Evolutionary conservation across 2,329 filamentous ascomycete species (phyloP).

Genomic region (Aspergillus fijiensis): DNA sequence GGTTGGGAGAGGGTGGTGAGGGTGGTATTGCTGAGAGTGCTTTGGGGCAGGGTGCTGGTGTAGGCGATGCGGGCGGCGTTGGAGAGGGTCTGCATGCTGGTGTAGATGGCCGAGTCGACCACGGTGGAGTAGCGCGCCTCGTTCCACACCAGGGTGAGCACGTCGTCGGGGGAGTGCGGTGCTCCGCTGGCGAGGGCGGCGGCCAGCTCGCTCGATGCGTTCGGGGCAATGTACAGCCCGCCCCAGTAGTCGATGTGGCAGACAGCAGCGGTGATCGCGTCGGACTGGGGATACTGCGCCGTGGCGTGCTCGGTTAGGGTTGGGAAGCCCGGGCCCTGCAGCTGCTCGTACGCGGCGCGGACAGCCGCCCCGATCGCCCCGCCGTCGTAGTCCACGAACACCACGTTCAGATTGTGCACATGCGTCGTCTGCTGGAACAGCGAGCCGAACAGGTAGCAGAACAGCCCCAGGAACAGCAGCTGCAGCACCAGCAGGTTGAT

Average conservation of each 20-base stretch:
- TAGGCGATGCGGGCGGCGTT: slow-evolving; percentile 37
- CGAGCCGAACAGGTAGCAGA: slow-evolving; percentile 40
- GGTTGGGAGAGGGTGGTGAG: slow-evolving; percentile 41
- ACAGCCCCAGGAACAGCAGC: slow-evolving; percentile 38
- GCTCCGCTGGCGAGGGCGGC: slow-evolving; percentile 37
- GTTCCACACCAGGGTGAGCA: slow-evolving; percentile 48
- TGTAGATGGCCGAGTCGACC: slow-evolving; percentile 35
- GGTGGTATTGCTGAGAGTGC: slow-evolving; percentile 27
- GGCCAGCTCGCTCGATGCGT: slow-evolving; percentile 40
- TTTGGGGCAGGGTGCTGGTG: slow-evolving; percentile 26
- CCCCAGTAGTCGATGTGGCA: slow-evolving; percentile 41
- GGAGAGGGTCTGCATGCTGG: slow-evolving; percentile 35
- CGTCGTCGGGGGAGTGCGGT: slow-evolving; percentile 34
- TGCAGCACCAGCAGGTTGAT: slow-evolving; percentile 37
- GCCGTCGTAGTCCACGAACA: slow-evolving; percentile 43
- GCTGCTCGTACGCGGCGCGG: slow-evolving; percentile 30
- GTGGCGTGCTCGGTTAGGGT: slow-evolving; percentile 27
- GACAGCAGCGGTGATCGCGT: slow-evolving; percentile 26
- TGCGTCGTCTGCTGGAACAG: slow-evolving; percentile 35
- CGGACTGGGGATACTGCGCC: slow-evolving; percentile 20
- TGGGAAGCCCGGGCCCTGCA: slow-evolving; percentile 32
- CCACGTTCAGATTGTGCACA: slow-evolving; percentile 36
- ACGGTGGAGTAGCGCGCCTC: slow-evolving; percentile 46
- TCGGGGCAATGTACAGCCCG: slow-evolving; percentile 31
- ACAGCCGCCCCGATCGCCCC: slow-evolving; percentile 36